Conservation (phyloP, 139 green algal genomes). For the Pycnococcus provasolii region DNA sequence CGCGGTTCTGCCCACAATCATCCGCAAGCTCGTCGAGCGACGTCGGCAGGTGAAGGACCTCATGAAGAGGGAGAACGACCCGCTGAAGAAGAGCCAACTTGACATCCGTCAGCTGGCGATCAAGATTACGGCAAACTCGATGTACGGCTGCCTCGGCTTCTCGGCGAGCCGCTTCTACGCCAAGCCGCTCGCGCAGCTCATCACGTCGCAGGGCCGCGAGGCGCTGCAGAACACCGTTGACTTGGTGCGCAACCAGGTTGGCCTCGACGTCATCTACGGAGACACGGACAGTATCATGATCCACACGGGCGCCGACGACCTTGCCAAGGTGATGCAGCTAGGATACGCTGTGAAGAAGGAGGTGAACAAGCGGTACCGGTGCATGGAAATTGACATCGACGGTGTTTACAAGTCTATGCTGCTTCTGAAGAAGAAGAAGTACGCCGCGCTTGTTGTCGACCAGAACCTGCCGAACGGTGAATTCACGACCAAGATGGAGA, state of each 20-base stretch:
- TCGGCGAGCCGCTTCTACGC: constrained; percentile 81
- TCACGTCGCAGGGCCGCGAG: constrained; percentile 80
- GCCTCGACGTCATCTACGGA: constrained; percentile 79
- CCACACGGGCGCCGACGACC: constrained; percentile 55
- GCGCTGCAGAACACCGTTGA: constrained; percentile 92
- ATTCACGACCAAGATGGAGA: constrained; percentile 49
- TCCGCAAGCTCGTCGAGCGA: constrained; percentile 58
- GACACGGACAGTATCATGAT: constrained; percentile 98
- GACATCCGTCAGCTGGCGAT: constrained; percentile 84
- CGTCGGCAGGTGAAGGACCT: constrained; percentile 67
- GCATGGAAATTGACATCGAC: constrained; percentile 96
- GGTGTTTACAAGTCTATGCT: constrained; percentile 88
- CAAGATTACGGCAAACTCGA: constrained; percentile 95
- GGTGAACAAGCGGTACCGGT: constrained; percentile 57
- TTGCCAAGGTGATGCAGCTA: constrained; percentile 51
- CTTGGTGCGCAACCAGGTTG: constrained; percentile 64
- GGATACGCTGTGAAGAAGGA: constrained; percentile 58
- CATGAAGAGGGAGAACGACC: constrained; percentile 63
- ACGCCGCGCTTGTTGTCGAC: constrained; percentile 74
- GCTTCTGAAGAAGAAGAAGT: constrained; percentile 99
- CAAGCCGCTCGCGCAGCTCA: constrained; percentile 82
- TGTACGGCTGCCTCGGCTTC: constrained; percentile 97
- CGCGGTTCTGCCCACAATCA: constrained; percentile 32
- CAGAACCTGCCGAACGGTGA: constrained; percentile 27
- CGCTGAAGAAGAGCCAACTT: constrained; percentile 46